Percentiles rank a stretch among this genome's conserved stretches.
Evolutionary conservation across 1,284 basidiomycete genomes (phyloP).

Genomic region (Naganishia liquefaciens): DNA sequence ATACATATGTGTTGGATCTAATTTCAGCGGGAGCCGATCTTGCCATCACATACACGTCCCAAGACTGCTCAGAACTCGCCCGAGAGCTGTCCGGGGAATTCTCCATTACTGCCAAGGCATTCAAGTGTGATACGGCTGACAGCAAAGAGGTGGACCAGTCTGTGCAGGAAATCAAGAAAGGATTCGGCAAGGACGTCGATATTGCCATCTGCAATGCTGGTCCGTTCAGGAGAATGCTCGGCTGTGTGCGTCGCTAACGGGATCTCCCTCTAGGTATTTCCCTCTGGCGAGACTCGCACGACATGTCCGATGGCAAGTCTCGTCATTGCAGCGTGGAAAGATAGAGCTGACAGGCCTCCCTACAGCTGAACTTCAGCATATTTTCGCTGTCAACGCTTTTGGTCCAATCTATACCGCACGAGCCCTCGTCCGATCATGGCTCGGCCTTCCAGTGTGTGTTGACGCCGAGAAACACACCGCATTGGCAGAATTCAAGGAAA

Average conservation of each 20-base stretch:
- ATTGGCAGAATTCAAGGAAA: conserved; percentile 3
- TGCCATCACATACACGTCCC: conserved; percentile 50
- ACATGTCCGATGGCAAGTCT: conserved; percentile 46
- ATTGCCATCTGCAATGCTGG: conserved; percentile 39
- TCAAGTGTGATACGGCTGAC: conserved; percentile 43
- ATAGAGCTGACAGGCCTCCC: neutral
- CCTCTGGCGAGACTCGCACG: conserved; percentile 47
- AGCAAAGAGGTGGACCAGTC: conserved; percentile 41
- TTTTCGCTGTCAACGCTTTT: conserved; percentile 50
- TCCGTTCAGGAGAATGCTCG: neutral
- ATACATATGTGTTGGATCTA: neutral
- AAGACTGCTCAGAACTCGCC: conserved; percentile 40
- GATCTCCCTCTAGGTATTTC: conserved; percentile 37
- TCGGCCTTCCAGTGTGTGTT: conserved; percentile 38
- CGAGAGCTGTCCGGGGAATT: conserved; percentile 38
- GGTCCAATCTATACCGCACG: conserved; percentile 49
- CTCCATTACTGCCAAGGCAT: conserved; percentile 42
- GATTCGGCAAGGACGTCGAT: conserved; percentile 45
- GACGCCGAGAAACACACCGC: neutral
- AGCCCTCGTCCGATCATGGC: conserved; percentile 46
- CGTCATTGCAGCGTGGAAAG: neutral
- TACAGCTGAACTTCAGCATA: conserved; percentile 43
- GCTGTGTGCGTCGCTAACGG: neutral
- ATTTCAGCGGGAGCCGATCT: conserved; percentile 44
- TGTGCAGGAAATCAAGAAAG: conserved; percentile 38